Base-by-base conservation (phyloP, 1,284 basidiomycete species). In the Ustilago crameri region DNA sequence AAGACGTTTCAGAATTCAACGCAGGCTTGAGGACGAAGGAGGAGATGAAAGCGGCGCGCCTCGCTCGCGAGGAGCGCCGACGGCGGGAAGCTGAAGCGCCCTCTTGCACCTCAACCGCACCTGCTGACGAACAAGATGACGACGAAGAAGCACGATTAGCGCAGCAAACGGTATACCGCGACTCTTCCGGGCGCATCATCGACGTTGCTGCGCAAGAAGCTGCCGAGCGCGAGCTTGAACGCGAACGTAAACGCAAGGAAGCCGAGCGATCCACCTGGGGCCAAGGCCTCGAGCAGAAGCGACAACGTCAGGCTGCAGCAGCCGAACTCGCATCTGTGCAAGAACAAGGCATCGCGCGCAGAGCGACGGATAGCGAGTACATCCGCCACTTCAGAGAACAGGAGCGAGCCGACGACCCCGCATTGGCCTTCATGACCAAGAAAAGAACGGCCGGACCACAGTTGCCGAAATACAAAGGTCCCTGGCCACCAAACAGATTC, bases 191-290 rank as follows among this genome's bases (percentile, higher is more conserved):
- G 18, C 88, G 91, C 73, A 91, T 91, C 84, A 92, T 98, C 54
- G 93, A 98, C 78, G 88, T 92, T 46, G 91, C 91, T 79, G 88
- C 90, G 0, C 91, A 91, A 38, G 88, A 88, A 49, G 93, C 91
- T 17, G 93, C 95, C 76, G 91, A 92, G 35, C 92, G 80, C 86
- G 87, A 55, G 0, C 64, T 47, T 3, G 55, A 61, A n/a, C 71
- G 48, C 2, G 44, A 67, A 40, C 53, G 51, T 3, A 60, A 54
- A 32, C 48, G 42, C 3, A 84, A 90, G 89, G 82, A 92, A 94
- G 80, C 90, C 52, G 87, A 90, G 83, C 93, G 93, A 85, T 91
- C 94, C 90, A 91, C 95, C 81, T 98, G 96, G 96, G 92, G 91
- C 0, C 97, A 95, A 84, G 96, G 96, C 23, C 80, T 79, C 0